Evolutionary conservation across 2,329 filamentous ascomycete species (phyloP), one percentile per base, ranked within the genome.

Genomic region (Huntiella decipiens): DNA sequence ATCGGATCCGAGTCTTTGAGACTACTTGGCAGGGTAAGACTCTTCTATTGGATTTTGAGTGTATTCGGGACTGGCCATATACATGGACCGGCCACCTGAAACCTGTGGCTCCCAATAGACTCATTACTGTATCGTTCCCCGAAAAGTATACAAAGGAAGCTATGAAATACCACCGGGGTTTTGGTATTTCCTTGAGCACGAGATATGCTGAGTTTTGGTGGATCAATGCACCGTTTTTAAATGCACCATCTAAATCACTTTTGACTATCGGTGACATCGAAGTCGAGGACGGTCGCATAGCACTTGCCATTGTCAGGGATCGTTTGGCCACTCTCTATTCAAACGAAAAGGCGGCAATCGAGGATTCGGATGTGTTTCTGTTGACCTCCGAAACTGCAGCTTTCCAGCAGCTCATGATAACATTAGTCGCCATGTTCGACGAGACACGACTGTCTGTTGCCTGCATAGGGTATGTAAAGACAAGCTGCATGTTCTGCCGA

Each of bases 301-400:
- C 38, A 39, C 28, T 46, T n/a, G 33, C 19, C 12, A n/a, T 46
- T 4, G n/a, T 41, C 7, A 46, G 42, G 38, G 45, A 46, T 6
- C 19, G 38, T 11, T 39, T 46, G n/a, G 45, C 37, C 7, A 34
- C 15, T 7, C n/a, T 36, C n/a, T 46, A 46, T 19, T 35, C 31
- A 8, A 46, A 41, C n/a, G 28, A 36, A 6, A 19, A 12, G 5
- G 38, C 36, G 15, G 45, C 17, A 16, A 46, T 42, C 17, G 38
- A 46, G 28, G 45, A 46, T 41, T 46, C 45, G 3, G 69, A 75
- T 50, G 63, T 76, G 1, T 72, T 63, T 43, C 57, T 76, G 15
- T 74, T 68, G 52, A 63, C 65, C 4, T 67, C 67, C 0, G 71
- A 71, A 19, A 75, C 75, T 70, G 64, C 64, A 0, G 61, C 65